Base-by-base conservation (phyloP, 2,329 filamentous ascomycete genomes). In the Cyphellophora attinorum region DNA sequence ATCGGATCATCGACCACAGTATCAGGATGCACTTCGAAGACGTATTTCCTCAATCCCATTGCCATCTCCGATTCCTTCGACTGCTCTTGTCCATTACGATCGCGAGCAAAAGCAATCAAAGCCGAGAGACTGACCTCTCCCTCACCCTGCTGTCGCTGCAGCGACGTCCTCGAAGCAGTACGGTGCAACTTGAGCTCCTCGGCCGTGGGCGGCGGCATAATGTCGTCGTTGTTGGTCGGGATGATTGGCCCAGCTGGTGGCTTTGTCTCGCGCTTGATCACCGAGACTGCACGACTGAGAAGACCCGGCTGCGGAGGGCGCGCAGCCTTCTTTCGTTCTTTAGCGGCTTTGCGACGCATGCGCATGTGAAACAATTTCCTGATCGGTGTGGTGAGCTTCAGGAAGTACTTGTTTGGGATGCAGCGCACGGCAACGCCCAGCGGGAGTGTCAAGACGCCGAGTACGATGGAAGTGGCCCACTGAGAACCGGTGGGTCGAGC, bases 401-500 rank as follows among this genome's bases (percentile, higher is more conserved):
- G 44, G 34, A 74, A 53, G 14, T 73, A 57, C 12, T 23, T 12
- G 42, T 72, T 68, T 3, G 68, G 68, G 38, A 72, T 63, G 1
- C 65, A 50, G 3, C 69, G 56, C 31, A 72, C 54, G 19, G 61
- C 46, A 16, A 65, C 45, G 17, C 62, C 68, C 57, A 64, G 64
- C 1, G 68, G 68, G 6, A 72, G 49, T 16, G 59, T 70, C 0
- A 71, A 36, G 2, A 61, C 53, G 1, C 62, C 67, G 3, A 65
- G 42, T 12, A 67, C 50, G 11, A 72, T 15, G 15, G 59, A 69
- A 33, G 70, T 64, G n/a, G 60, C 69, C 70, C 70, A 74, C 47
- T 72, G 69, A 2, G 49, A 44, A 3, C 67, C 68, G 33, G 61
- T 57, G 40, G 72, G 53, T 13, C 50, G 49, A n/a, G 57, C 60